Conservation (phyloP, 148 eudicot species). For the Rhododendron ovatum region DNA sequence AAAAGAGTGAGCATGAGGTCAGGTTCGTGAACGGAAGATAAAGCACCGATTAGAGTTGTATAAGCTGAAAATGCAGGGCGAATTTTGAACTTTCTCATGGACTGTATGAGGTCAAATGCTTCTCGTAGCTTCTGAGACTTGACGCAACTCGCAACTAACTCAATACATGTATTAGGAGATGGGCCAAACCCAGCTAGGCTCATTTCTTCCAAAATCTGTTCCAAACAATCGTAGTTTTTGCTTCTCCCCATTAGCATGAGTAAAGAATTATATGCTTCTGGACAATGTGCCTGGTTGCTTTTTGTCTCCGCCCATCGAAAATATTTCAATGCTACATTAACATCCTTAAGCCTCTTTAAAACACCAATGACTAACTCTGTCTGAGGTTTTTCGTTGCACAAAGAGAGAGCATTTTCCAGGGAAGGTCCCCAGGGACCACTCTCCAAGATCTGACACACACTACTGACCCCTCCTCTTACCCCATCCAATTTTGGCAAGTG, state of each 20-base stretch:
- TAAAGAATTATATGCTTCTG: slow-evolving; percentile 80
- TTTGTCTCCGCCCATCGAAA: slow-evolving; percentile 79
- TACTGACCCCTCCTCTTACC: slow-evolving; percentile 35
- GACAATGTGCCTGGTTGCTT: slow-evolving; percentile 52
- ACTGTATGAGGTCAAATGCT: slow-evolving; percentile 53
- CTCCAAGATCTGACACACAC: slow-evolving; percentile 62
- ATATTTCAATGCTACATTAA: slow-evolving; percentile 54
- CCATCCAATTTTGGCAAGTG: slow-evolving; percentile 25
- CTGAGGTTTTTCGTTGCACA: slow-evolving; percentile 34
- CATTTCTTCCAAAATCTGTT: slow-evolving; percentile 89
- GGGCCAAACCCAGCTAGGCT: slow-evolving; percentile 83
- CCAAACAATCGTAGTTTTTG: slow-evolving; percentile 45
- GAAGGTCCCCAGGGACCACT: slow-evolving; percentile 76
- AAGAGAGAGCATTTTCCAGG: slow-evolving; percentile 49
- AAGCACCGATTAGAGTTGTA: slow-evolving; percentile 78
- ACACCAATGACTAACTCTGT: slow-evolving; percentile 58
- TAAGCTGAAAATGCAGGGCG: slow-evolving; percentile 94
- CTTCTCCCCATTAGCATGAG: slow-evolving; percentile 70
- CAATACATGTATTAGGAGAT: slow-evolving; percentile 50
- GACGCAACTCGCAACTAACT: slow-evolving; percentile 61
- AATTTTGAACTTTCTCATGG: slow-evolving; percentile 78
- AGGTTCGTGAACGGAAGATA: slow-evolving; percentile 54
- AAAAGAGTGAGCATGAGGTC: slow-evolving; percentile 80
- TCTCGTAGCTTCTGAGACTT: slow-evolving; percentile 49
- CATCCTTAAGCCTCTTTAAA: slow-evolving; percentile 64